Evolutionary conservation across 345 rosid genomes (phyloP), one percentile per base, ranked within the genome.

Genomic region (Lepidium aucheri): DNA sequence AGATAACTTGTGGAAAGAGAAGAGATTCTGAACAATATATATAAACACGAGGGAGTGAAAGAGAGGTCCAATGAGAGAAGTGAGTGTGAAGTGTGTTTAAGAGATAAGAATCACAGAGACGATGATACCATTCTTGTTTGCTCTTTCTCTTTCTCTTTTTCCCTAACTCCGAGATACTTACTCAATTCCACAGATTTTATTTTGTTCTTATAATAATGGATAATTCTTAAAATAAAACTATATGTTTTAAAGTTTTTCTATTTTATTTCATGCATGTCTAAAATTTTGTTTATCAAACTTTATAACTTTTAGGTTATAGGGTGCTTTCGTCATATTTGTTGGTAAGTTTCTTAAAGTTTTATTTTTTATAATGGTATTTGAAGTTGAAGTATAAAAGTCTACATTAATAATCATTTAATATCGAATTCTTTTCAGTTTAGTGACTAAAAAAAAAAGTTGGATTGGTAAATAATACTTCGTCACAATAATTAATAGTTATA

Each of bases 51-150:
- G 56, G n/a, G 49, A 17, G 59, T 7, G 30, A 46, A 53, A 35
- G 62, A 67, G 53, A 61, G 77, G 73, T 74, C 77, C 77, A 74
- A 74, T 74, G 41, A 74, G 63, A 43, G 52, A 66, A 73, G 73
- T 59, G 68, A 36, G 11, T 24, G 53, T 60, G 57, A 51, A 51
- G 59, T 38, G 40, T 74, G 47, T 50, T 77, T 72, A 74, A 77
- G 79, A 60, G 85, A 85, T 80, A 77, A 82, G 82, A 16, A 22
- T 3, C 74, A 77, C 75, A 39, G 33, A n/a, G n/a, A n/a, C n/a
- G n/a, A 9, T 22, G 54, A 60, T 68, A 69, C 80, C 84, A 75
- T 59, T 72, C 53, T 74, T 73, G 24, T 44, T 56, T 75, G 64
- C 47, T 69, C 47, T 56, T n/a, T n/a, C 15, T 59, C 13, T 26